phyloP scores from a whole-genome alignment of 1,284 basidiomycete species.

The Erythrobasidium hasegawianum region DNA sequence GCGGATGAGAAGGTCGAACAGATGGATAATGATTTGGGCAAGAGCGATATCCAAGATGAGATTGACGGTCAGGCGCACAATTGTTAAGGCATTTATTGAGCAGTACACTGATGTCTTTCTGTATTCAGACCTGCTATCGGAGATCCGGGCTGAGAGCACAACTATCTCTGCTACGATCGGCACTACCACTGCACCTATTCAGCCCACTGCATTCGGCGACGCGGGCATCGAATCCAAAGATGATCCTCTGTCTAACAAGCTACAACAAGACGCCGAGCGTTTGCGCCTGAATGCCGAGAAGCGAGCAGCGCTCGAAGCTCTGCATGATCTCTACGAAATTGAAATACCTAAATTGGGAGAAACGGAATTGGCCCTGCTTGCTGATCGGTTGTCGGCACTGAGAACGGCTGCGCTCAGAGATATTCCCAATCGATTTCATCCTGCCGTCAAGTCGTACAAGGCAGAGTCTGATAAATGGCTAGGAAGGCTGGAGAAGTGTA shows the following conservation, averaged over 20 bases:
- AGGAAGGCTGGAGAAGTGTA: constrained; percentile 22
- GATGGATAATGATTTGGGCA: constrained; percentile 35
- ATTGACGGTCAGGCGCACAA: constrained; percentile 6
- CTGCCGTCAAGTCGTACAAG: constrained; percentile 35
- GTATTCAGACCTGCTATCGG: constrained; percentile 4
- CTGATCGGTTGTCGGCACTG: constrained; percentile 38
- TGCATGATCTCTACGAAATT: constrained; percentile 40
- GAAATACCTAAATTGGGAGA: constrained; percentile 42
- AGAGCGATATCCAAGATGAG: constrained; percentile 32
- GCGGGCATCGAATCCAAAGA: constrained; percentile 17
- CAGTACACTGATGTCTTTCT: neutral
- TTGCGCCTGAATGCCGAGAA: constrained; percentile 37
- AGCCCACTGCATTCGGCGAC: constrained; percentile 29
- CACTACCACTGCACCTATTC: constrained; percentile 2
- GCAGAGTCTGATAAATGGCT: constrained; percentile 33
- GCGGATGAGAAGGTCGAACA: constrained; percentile 38
- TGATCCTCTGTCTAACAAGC: constrained; percentile 21
- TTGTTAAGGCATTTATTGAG: neutral
- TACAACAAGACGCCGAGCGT: constrained; percentile 18
- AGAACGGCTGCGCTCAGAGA: constrained; percentile 37
- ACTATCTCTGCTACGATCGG: neutral
- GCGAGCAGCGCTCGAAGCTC: constrained; percentile 38
- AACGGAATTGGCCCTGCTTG: constrained; percentile 38
- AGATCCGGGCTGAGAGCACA: constrained; percentile 7
- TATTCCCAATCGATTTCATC: constrained; percentile 40